Evolutionary conservation across 768 basidiomycete species (phyloP).

Genomic region (Tylopilus intermedius): DNA sequence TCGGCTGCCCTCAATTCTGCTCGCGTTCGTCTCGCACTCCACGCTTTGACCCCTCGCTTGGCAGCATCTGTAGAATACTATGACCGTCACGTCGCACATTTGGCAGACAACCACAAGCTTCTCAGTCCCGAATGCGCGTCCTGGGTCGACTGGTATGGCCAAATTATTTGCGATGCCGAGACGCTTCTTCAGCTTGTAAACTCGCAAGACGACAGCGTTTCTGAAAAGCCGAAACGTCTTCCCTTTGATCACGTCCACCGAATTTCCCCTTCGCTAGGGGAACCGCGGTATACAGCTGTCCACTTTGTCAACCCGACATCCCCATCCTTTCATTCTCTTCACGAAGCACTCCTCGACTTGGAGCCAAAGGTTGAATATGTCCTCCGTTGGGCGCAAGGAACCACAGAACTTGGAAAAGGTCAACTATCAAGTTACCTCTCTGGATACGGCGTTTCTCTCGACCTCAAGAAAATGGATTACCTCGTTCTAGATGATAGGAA

Average conservation of each 20-base stretch:
- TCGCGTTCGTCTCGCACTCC: slow-evolving; percentile 70
- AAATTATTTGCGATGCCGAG: slow-evolving; percentile 63
- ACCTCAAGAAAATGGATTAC: slow-evolving; percentile 97
- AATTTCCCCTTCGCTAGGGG: slow-evolving; percentile 39
- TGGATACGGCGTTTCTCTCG: slow-evolving; percentile 89
- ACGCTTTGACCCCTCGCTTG: slow-evolving; percentile 73
- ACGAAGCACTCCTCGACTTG: slow-evolving; percentile 54
- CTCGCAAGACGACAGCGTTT: slow-evolving; percentile 38
- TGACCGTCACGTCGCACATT: slow-evolving; percentile 31
- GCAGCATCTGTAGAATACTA: slow-evolving; percentile 83
- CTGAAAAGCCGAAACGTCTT: slow-evolving; percentile 38
- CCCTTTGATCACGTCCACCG: slow-evolving; percentile 78
- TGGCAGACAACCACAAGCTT: slow-evolving; percentile 25
- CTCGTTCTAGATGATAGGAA: slow-evolving; percentile 84
- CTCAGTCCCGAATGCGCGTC: slow-evolving; percentile 44
- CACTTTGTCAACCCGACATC: slow-evolving; percentile 72
- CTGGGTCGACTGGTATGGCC: slow-evolving; percentile 85
- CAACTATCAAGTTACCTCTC: slow-evolving; percentile 48
- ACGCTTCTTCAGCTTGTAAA: slow-evolving; percentile 50
- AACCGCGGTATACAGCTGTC: slow-evolving; percentile 61
- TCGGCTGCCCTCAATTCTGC: slow-evolving; percentile 50
- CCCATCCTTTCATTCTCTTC: slow-evolving; percentile 64
- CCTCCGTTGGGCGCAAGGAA: slow-evolving; percentile 43
- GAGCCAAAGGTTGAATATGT: slow-evolving; percentile 63
- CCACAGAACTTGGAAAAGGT: slow-evolving; percentile 34